These are phyloP conservation scores for Musa troglodytarum DNA, from an alignment of 176 grass and related monocot species.

Conservation along the genomic window DNA sequence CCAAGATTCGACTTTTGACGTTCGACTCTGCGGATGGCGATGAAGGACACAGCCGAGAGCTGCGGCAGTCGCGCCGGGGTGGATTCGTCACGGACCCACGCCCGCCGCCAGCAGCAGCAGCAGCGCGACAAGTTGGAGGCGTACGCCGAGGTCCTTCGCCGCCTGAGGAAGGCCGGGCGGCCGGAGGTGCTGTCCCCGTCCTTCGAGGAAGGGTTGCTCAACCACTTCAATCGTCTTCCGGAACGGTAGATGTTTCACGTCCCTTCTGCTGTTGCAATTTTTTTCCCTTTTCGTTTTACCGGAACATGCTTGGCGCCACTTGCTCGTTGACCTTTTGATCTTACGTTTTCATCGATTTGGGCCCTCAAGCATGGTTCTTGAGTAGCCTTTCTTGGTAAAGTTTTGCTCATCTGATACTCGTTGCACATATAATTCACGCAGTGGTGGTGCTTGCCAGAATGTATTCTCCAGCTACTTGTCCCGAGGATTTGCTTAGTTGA, in stretches of 20 bases:
- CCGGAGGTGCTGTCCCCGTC: conserved; percentile 30
- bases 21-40: background rate
- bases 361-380: no score
- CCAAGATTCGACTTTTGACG: background rate
- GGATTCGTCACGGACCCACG: conserved; percentile 13
- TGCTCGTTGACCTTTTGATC: background rate
- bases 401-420: background rate
- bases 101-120: conserved; percentile 24
- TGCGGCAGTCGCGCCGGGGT: conserved; percentile 11
- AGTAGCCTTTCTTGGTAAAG: background rate
- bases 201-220: conserved; percentile 56
- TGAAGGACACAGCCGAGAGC: conserved; percentile 12
- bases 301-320: background rate
- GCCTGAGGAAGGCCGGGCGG: conserved; percentile 30
- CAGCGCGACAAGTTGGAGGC: conserved; percentile 45
- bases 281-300: no score
- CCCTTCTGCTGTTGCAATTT: background rate
- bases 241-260: background rate
- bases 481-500: no score
- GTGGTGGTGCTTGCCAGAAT: no score
- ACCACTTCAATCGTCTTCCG: conserved; percentile 51
- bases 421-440: background rate
- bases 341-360: background rate
- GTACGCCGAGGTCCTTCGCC: conserved; percentile 41
- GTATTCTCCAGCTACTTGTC: no score